Evolutionary conservation across 768 basidiomycete species (phyloP), one percentile per base, ranked within the genome.

Genomic region (Tulasnella sp.): DNA sequence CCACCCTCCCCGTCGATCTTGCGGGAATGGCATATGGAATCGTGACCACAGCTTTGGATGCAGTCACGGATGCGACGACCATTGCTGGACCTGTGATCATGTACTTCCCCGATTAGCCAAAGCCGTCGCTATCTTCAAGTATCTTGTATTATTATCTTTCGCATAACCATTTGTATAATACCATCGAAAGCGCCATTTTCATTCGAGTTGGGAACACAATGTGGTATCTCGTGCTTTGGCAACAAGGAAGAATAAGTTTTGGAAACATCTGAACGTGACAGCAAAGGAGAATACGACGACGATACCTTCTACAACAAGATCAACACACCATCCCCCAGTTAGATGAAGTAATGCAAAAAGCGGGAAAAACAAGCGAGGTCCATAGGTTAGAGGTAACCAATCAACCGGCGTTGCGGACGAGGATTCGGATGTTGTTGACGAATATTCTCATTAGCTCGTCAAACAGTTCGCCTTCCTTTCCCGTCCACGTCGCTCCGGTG

Each of bases 371-470:
- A 43, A 43, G 3, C 21, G 5, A 12, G 15, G 7, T 21, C 19
- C n/a, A 1, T 27, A 21, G 29, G 21, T 37, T 37, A n/a, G n/a
- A n/a, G n/a, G n/a, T n/a, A 43, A 23, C 15, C 34, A 15, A 31
- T 17, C 23, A 52, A 11, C 50, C 50, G 14, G 54, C 77, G 69
- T 94, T 96, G 63, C 87, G 79, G 51, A 83, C 82, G 45, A 97
- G 69, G 70, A 96, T 91, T 60, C 96, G 77, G 3, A 88, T 81
- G 62, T 96, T 93, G 65, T 97, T 96, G 49, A 99, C 82, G 62
- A 96, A 87, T 12, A 86, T 88, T 45, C 87, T 81, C 41, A 99
- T 81, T 58, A 96, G 79, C 66, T 96, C 88, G 67, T 97, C 89
- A 66, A 92, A 98, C 5, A 82, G 81, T 61, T 73, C 76, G 17